Conservation (phyloP, 805 yeast species). For the Suhomyces faveliae region DNA sequence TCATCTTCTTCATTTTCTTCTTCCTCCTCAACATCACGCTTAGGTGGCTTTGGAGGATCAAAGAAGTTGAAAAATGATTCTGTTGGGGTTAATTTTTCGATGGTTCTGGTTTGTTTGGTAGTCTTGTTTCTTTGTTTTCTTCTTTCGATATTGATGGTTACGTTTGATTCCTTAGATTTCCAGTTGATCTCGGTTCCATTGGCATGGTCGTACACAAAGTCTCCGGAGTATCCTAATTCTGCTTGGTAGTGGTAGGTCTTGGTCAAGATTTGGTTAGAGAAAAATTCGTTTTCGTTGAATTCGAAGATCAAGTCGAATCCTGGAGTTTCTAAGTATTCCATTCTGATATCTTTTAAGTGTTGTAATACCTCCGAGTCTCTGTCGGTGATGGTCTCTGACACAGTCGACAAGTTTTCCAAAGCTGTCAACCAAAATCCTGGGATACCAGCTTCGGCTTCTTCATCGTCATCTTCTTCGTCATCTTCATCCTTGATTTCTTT, state of each 20-base stretch:
- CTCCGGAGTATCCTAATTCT: constrained; percentile 92
- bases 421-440: constrained; percentile 98
- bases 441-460: constrained; percentile 60
- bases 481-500: constrained; percentile 42
- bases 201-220: constrained; percentile 95
- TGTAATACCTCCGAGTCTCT: constrained; percentile 84
- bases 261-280: constrained; percentile 66
- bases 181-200: constrained; percentile 86
- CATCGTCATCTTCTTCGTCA: constrained; percentile 45
- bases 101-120: constrained; percentile 93
- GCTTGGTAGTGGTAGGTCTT: constrained; percentile 93
- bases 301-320: constrained; percentile 87
- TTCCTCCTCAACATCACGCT: constrained; percentile 45
- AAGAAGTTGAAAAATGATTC: constrained; percentile 96
- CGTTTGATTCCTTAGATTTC: constrained; percentile 76
- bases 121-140: constrained; percentile 96
- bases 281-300: constrained; percentile 72
- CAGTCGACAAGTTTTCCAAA: constrained; percentile 76
- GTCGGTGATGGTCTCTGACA: constrained; percentile 82
- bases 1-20: constrained; percentile 48
- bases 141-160: constrained; percentile 84
- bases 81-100: constrained; percentile 90
- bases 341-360: constrained; percentile 63
- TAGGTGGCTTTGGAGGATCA: constrained; percentile 83
- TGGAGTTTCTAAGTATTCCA: constrained; percentile 78